phyloP scores from a whole-genome alignment of 345 rosid genomes.

The Gossypium stocksii region DNA sequence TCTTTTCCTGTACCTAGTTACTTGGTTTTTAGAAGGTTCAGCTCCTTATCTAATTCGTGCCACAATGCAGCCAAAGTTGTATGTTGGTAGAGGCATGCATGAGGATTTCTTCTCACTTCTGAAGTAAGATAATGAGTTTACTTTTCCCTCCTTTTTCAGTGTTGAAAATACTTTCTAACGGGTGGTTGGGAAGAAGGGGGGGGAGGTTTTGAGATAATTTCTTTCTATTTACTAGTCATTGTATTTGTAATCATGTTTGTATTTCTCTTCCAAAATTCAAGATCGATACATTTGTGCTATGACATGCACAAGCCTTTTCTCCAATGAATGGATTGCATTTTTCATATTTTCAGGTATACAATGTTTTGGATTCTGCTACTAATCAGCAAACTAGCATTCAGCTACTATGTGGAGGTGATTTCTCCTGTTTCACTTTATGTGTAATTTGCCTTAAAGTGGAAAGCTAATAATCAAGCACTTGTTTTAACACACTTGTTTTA shows the following conservation, averaged over 20 bases:
- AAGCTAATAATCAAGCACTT: neutral
- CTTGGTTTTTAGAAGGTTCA: neutral
- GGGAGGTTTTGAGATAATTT: conserved; percentile 10
- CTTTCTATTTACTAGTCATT: neutral
- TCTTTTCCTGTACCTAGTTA: neutral
- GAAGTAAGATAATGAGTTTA: conserved; percentile 51
- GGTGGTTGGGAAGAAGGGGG: neutral
- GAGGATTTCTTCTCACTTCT: conserved; percentile 80
- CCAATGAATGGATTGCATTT: conserved; percentile 14
- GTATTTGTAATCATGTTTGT: neutral
- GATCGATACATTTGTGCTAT: conserved; percentile 7
- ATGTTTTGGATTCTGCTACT: conserved; percentile 87
- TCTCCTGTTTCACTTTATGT: conserved; percentile 10
- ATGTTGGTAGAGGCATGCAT: conserved; percentile 97
- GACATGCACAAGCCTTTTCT: conserved; percentile 1
- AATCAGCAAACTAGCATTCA: conserved; percentile 90
- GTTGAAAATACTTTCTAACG: neutral
- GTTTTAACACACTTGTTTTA: neutral
- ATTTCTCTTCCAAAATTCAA: conserved; percentile 5
- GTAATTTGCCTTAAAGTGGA: conserved; percentile 13
- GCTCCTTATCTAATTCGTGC: conserved; percentile 2
- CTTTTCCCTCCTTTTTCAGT: neutral
- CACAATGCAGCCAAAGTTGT: conserved; percentile 74
- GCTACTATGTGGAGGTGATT: conserved; percentile 94
- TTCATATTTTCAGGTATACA: conserved; percentile 63